phyloP scores from a whole-genome alignment of 306 rosid genomes.

The Cicer judaicum region DNA sequence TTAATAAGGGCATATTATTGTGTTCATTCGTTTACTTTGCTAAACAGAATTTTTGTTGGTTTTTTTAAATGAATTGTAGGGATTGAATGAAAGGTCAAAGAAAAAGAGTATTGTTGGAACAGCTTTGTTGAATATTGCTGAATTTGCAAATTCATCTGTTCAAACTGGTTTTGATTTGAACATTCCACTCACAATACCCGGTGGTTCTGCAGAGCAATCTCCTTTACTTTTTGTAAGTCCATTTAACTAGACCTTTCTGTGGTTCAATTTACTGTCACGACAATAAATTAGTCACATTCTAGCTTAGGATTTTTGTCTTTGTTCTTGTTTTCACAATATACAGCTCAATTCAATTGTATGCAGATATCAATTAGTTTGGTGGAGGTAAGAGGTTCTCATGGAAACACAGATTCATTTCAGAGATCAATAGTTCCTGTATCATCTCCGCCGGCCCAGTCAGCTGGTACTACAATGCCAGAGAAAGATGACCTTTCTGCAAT shows the following conservation, averaged over 20 bases:
- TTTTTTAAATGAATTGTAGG: conserved; percentile 52
- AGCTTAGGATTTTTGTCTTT: not conserved
- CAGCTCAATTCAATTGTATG: conserved; percentile 14
- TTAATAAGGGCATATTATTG: not conserved
- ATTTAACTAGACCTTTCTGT: not conserved
- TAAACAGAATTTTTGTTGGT: conserved; percentile 18
- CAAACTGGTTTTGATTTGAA: conserved; percentile 69
- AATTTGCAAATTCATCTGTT: conserved; percentile 63
- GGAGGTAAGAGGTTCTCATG: conserved; percentile 71
- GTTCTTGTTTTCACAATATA: not conserved
- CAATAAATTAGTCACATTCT: not conserved
- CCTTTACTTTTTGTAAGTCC: conserved; percentile 75
- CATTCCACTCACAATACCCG: conserved; percentile 65
- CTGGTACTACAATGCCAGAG: conserved; percentile 58
- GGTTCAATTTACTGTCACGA: not conserved
- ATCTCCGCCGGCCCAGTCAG: conserved; percentile 60
- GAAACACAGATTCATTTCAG: conserved; percentile 57
- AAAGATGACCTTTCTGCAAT: conserved; percentile 89
- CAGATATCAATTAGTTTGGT: conserved; percentile 81
- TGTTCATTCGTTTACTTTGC: not conserved
- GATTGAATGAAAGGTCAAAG: conserved; percentile 70
- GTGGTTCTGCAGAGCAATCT: conserved; percentile 52
- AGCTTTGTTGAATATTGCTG: conserved; percentile 81
- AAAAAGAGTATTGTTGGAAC: conserved; percentile 75
- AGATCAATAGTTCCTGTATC: conserved; percentile 64